Percentiles rank a stretch among this genome's conserved stretches.
Conservation (phyloP, 495 filamentous ascomycete species). For the Aspergillus sclerotioniger region DNA sequence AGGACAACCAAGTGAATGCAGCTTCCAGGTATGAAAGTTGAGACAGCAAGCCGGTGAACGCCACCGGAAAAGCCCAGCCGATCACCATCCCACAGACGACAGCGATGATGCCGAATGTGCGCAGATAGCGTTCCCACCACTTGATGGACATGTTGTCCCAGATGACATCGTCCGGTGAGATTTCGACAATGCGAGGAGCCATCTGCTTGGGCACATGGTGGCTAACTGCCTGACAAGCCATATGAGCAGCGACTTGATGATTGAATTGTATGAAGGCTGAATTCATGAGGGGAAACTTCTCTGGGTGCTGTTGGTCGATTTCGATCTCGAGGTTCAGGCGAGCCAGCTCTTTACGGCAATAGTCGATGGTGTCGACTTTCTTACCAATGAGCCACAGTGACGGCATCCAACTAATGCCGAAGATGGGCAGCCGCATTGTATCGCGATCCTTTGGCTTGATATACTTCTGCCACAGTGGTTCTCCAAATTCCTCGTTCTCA, state of each 20-base stretch:
- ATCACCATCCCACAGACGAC: conserved; percentile 76
- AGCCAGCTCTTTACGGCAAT: conserved; percentile 84
- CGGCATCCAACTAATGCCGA: conserved; percentile 79
- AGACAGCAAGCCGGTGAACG: conserved; percentile 79
- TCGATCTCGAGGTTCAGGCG: conserved; percentile 92
- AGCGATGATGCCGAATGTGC: conserved; percentile 63
- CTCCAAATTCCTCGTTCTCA: conserved; percentile 59
- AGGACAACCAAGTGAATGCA: conserved; percentile 64
- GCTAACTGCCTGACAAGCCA: conserved; percentile 91
- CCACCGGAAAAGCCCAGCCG: conserved; percentile 88
- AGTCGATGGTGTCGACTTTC: conserved; percentile 94
- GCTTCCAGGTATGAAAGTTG: conserved; percentile 67
- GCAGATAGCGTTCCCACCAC: conserved; percentile 89
- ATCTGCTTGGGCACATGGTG: conserved; percentile 94
- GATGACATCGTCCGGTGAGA: conserved; percentile 88
- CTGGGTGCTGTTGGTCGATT: conserved; percentile 79
- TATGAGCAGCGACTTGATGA: conserved; percentile 94
- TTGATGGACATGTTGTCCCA: conserved; percentile 98
- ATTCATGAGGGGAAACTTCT: conserved; percentile 91
- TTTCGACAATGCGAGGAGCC: conserved; percentile 88
- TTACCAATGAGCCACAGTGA: conserved; percentile 75
- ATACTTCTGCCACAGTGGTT: conserved; percentile 80
- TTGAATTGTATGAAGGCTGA: conserved; percentile 99
- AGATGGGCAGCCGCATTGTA: conserved; percentile 77
- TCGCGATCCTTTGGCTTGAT: conserved; percentile 78